phyloP scores from a whole-genome alignment of 2,329 filamentous ascomycete genomes.

The Madurella mycetomatis region DNA sequence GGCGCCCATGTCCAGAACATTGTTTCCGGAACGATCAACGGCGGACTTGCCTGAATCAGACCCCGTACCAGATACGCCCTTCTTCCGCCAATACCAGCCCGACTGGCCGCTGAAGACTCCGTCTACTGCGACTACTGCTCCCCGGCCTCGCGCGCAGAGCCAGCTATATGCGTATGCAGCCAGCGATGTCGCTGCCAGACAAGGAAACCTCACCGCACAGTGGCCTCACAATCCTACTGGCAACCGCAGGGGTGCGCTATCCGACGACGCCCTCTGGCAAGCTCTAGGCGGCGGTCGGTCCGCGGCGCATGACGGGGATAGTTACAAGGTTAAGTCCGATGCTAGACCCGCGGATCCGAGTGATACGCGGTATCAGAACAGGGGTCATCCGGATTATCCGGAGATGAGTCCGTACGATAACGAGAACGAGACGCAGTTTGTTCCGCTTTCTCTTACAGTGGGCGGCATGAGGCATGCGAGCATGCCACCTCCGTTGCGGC shows the following conservation, averaged over 20 bases:
- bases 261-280: constrained; percentile 10
- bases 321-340: not conserved
- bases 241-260: not conserved
- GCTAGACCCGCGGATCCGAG: not conserved
- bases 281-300: constrained; percentile 9
- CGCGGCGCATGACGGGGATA: not conserved
- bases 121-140: not conserved
- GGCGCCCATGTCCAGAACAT: too few species aligned
- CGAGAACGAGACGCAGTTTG: not conserved
- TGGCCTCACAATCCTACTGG: too few species aligned
- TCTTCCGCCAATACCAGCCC: constrained; percentile 4
- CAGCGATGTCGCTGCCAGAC: not conserved
- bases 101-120: not conserved
- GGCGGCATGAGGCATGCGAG: not conserved
- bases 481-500: not conserved
- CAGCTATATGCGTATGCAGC: not conserved
- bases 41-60: not conserved
- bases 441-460: not conserved
- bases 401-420: constrained; percentile 28
- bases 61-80: constrained; percentile 5
- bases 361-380: not conserved
- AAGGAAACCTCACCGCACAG: not conserved
- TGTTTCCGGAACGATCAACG: not conserved
- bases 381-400: constrained; percentile 27
- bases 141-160: not conserved